These are phyloP conservation scores for Nymphaea colorata DNA, from an alignment of 164 flowering plant genomes.

Conservation along the genomic window DNA sequence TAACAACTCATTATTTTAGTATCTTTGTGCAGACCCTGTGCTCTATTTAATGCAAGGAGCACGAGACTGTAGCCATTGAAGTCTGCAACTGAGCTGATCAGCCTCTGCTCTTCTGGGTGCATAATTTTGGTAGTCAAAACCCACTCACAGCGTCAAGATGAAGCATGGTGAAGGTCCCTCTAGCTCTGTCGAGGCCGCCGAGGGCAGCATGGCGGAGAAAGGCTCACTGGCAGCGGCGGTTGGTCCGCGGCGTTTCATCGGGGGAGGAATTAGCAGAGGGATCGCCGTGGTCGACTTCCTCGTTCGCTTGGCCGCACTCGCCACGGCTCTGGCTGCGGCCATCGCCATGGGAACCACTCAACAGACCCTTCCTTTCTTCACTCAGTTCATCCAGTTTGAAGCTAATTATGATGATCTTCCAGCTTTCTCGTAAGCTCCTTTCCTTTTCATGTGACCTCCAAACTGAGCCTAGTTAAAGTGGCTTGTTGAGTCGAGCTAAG, in stretches of 20 bases:
- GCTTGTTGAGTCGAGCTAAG: neutral
- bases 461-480: neutral
- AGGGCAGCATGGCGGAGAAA: constrained; percentile 17
- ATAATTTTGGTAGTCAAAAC: neutral
- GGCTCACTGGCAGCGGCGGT: constrained; percentile 24
- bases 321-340: constrained; percentile 44
- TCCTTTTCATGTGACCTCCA: neutral
- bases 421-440: constrained; percentile 42
- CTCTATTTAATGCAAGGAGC: neutral
- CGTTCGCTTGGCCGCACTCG: constrained; percentile 41
- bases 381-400: constrained; percentile 73
- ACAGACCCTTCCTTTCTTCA: constrained; percentile 79
- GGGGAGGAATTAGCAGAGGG: constrained; percentile 41
- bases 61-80: neutral
- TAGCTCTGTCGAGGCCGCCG: constrained; percentile 23
- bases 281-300: constrained; percentile 54
- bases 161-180: constrained; percentile 19
- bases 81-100: neutral
- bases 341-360: constrained; percentile 62
- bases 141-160: constrained; percentile 7
- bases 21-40: neutral
- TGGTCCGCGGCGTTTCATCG: constrained; percentile 4
- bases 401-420: constrained; percentile 71
- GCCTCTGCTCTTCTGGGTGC: neutral
- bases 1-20: neutral